These are phyloP conservation scores for Botrytis tulipae DNA, from an alignment of 2,329 filamentous ascomycete species.

Conservation along the genomic window DNA sequence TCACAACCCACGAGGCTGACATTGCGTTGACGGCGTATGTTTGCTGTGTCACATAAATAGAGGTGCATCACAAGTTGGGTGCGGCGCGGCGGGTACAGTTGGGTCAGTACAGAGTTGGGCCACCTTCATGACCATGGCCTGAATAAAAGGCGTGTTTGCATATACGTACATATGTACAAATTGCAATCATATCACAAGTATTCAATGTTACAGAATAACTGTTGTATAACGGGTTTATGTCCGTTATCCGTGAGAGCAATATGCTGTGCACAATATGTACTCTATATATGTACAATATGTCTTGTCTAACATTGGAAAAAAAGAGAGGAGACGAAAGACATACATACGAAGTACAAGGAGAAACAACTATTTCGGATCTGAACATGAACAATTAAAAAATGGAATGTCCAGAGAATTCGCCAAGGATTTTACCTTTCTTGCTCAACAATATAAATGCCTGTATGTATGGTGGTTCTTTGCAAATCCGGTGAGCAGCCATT, in stretches of 20 bases:
- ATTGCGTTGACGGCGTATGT: conserved; percentile 1
- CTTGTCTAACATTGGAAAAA: background rate
- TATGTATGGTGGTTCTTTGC: background rate
- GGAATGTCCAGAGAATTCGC: background rate
- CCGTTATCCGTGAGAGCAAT: conserved; percentile 8
- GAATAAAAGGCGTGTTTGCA: conserved; percentile 4
- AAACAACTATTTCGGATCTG: background rate
- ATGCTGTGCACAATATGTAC: background rate
- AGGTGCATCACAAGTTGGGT: background rate
- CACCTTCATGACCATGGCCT: background rate
- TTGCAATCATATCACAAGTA: background rate
- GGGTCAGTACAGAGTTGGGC: background rate
- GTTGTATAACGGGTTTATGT: conserved; percentile 13
- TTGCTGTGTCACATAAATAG: conserved; percentile 3
- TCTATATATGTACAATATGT: background rate
- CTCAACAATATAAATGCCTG: conserved; percentile 7
- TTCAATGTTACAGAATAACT: conserved; percentile 1
- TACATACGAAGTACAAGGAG: background rate
- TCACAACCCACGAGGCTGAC: conserved; percentile 14
- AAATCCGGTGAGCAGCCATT: conserved; percentile 4
- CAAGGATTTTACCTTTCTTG: background rate
- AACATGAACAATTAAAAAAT: conserved; percentile 2
- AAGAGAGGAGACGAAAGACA: conserved; percentile 1
- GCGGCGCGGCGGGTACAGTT: background rate
- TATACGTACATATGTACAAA: background rate